Base-by-base conservation (phyloP, 176 grass and related monocot species). In the Aegilops umbellulata region DNA sequence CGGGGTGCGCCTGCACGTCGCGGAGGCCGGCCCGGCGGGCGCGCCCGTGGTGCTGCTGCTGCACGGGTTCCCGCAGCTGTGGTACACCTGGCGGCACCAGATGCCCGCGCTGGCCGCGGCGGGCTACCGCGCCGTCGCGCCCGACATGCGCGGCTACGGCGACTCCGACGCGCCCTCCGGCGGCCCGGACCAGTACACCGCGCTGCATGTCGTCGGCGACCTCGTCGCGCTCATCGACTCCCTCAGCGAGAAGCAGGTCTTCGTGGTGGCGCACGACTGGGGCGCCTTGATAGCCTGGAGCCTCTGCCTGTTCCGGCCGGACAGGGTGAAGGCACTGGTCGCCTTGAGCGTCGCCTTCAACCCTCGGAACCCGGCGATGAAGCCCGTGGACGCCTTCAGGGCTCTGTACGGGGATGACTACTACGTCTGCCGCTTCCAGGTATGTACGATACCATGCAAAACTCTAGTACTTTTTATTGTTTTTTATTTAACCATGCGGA, bases 211-310 rank as follows among this genome's bases (percentile, higher is more conserved):
- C 9, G 80, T 79, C 2, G 80, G 86, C 14, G 86, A 83, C 74
- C 73, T 88, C 15, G 80, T 83, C 13, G 86, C 74, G 64, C 86
- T 88, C 15, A 1, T 88, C 20, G 41, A 42, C 41, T 42, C 41
- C 41, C 10, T 42, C 41, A 3, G 41, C 41, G 10, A 42, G 41
- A 42, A 42, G 41, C 41, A 42, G 41, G 10, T 42, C 41, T 42
- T 42, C 41, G 10, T 94, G 64, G 92, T 67, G 34, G 89, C 76
- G 36, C 92, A 94, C 82, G 87, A 94, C 75, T 91, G 89, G 89
- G 92, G 92, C 60, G 89, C 92, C 10, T 38, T 89, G 65, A 87
- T 10, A 3, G 92, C 89, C 2, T 94, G 89, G 92, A 85, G 75
- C 34, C 49, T 89, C 23, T 91, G 92, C 83, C 81, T 82, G 77